Evolutionary conservation across 1,284 basidiomycete species (phyloP).

Genomic region (Inonotus hispidus): DNA sequence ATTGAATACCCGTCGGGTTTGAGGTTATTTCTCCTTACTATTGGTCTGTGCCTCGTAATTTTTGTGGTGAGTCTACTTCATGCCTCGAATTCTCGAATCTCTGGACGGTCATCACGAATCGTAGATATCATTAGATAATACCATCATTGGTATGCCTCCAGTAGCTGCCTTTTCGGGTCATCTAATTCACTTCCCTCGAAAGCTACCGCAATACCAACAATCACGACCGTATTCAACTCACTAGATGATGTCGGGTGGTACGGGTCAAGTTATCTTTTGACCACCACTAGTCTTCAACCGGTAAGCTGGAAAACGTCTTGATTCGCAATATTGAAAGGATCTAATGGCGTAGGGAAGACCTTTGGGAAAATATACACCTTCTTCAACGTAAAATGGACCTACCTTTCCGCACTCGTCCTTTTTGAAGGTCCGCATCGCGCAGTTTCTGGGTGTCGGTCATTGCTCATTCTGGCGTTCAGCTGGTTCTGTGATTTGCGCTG

Average conservation of each 20-base stretch:
- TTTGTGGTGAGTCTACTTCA: constrained; percentile 16
- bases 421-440: constrained; percentile 25
- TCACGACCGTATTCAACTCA: constrained; percentile 24
- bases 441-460: neutral
- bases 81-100: neutral
- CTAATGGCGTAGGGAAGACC: neutral
- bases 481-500: constrained; percentile 31
- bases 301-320: neutral
- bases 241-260: constrained; percentile 20
- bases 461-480: constrained; percentile 19
- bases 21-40: constrained; percentile 11
- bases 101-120: neutral
- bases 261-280: constrained; percentile 33
- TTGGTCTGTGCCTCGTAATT: constrained; percentile 17
- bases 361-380: constrained; percentile 22
- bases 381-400: constrained; percentile 27
- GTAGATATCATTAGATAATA: constrained; percentile 31
- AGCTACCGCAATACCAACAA: constrained; percentile 33
- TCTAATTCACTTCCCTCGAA: neutral
- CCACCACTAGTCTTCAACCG: constrained; percentile 22
- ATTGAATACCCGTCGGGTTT: constrained; percentile 10
- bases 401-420: constrained; percentile 29
- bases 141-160: constrained; percentile 28
- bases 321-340: neutral
- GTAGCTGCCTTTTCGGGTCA: neutral